Base-by-base conservation (phyloP, 768 basidiomycete genomes). In the Podaxis sp. region DNA sequence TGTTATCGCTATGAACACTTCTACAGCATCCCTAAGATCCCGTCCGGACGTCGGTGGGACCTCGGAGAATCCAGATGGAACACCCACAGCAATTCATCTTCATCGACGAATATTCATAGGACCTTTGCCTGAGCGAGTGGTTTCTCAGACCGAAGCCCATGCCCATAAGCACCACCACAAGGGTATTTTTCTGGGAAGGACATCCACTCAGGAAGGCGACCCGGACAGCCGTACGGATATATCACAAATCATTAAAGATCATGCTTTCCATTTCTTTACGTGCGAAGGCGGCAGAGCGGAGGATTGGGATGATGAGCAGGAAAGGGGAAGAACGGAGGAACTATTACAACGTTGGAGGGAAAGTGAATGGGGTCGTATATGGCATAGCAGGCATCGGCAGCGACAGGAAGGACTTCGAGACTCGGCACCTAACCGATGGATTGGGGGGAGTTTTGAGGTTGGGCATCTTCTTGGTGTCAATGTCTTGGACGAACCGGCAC, bases 361-460 rank as follows among this genome's bases (percentile, higher is more conserved):
- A 44, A 90, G 83, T 56, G 87, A 88, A 58, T 93, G 90, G 88
- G 84, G 82, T 1, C 66, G 73, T 58, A 70, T 80, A 48, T 76
- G 82, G 72, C 73, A 69, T 36, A 74, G 71, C n/a, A 71, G 79
- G 58, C 75, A 75, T 20, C 63, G 67, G 13, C 69, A 71, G 72
- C 56, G 67, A 70, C 26, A 77, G 74, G 55, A 65, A 72, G 65
- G 67, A 22, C 65, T 65, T 37, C 69, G 66, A 53, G 70, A 66
- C 10, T 41, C 57, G 4, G 38, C 61, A 38, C 59, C 66, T 15
- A 73, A 70, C 13, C 77, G 74, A 22, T 93, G 90, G 89, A 81
- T 90, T 30, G 90, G 92, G 28, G 80, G 79, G 24, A 90, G 86
- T 63, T 94, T 94, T 65, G 89, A 91, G 68, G 78, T 94, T 40